A percentile compares a stretch with the other conserved stretches of the same genome.
Conservation (phyloP, 495 filamentous ascomycete genomes). For the Mytilinidion resinicola region DNA sequence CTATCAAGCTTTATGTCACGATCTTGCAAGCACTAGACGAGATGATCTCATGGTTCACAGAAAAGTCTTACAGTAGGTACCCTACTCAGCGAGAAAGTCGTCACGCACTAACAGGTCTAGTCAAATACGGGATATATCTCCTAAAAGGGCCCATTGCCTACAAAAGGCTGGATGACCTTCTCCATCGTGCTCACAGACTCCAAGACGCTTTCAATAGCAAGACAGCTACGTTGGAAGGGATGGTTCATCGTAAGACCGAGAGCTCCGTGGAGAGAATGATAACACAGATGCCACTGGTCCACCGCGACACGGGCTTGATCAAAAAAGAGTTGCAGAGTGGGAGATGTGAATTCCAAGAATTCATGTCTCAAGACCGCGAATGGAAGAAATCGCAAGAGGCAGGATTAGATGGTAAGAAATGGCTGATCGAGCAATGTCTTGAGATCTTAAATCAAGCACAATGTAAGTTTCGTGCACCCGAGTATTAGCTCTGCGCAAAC, state of each 20-base stretch:
- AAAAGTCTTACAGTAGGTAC: not conserved
- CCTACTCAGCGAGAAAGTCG: not conserved
- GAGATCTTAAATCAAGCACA: not conserved
- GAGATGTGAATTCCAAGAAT: not conserved
- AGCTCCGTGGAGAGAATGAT: not conserved
- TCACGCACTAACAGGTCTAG: not conserved
- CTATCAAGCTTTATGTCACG: not conserved
- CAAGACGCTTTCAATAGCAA: not conserved
- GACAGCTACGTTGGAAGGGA: not conserved
- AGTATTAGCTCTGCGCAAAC: not conserved
- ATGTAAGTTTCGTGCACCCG: not conserved
- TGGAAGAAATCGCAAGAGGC: constrained; percentile 1
- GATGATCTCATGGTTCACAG: not conserved
- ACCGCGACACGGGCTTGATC: not conserved
- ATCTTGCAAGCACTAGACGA: not conserved
- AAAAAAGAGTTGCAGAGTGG: not conserved
- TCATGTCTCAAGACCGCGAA: not conserved
- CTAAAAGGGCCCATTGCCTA: not conserved
- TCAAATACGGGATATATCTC: not conserved
- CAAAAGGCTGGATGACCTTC: not conserved
- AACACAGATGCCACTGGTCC: not conserved
- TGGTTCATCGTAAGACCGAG: not conserved
- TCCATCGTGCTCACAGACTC: not conserved
- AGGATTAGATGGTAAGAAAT: not conserved
- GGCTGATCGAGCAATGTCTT: not conserved